These are phyloP conservation scores for Macadamia tetraphylla DNA, from an alignment of 164 flowering plant genomes.

Conservation along the genomic window DNA sequence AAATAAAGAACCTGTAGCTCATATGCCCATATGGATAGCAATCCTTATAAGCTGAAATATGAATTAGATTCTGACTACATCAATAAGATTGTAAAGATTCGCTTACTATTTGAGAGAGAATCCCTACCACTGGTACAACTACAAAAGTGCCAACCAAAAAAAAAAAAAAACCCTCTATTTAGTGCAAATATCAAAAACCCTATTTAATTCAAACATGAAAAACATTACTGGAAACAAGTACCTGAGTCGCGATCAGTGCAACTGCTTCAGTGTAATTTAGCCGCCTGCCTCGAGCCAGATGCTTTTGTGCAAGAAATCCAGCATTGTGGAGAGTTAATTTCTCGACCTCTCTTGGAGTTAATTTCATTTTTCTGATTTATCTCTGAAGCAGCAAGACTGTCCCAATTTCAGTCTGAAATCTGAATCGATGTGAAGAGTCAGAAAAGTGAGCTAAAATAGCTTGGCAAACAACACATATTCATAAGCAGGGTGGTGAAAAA, in stretches of 20 bases:
- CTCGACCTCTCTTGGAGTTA: slow-evolving; percentile 83
- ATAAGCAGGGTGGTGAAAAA: not conserved
- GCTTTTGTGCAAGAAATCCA: slow-evolving; percentile 93
- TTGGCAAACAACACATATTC: not conserved
- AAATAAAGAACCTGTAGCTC: too few species aligned
- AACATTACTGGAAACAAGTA: slow-evolving; percentile 3
- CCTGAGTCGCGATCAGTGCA: slow-evolving; percentile 94
- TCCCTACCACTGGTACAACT: not conserved
- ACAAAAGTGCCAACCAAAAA: not conserved
- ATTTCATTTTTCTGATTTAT: slow-evolving; percentile 42
- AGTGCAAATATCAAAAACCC: too few species aligned
- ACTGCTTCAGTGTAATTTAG: slow-evolving; percentile 87
- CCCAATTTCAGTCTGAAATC: not conserved
- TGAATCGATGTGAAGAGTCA: not conserved
- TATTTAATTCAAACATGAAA: too few species aligned
- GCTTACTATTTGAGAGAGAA: not conserved
- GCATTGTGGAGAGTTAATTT: slow-evolving; percentile 72
- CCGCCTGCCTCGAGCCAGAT: slow-evolving; percentile 76
- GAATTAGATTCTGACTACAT: not conserved
- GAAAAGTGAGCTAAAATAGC: not conserved
- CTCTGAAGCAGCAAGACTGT: not conserved
- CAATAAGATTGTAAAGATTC: not conserved
- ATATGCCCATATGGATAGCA: not conserved
- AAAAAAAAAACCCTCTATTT: not conserved
- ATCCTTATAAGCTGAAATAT: not conserved